Evolutionary conservation across 2,329 filamentous ascomycete genomes (phyloP).

Genomic region (Fusarium coffeatum): DNA sequence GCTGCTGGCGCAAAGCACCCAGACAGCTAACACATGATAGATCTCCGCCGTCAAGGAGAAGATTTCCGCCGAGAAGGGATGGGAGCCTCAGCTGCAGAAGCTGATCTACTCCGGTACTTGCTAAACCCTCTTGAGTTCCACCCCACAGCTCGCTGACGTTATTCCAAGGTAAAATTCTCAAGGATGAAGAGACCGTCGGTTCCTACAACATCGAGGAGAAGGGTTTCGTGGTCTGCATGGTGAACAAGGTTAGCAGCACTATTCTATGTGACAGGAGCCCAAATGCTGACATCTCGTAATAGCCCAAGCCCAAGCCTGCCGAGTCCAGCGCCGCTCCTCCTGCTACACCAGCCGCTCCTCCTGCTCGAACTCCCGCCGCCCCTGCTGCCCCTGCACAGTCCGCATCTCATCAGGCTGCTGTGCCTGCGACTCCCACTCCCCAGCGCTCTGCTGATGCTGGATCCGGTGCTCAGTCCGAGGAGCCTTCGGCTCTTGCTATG

Average conservation of each 20-base stretch:
- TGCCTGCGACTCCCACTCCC: constrained; percentile 66
- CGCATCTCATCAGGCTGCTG: constrained; percentile 61
- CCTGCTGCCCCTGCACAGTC: constrained; percentile 56
- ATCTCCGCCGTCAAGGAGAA: constrained; percentile 92
- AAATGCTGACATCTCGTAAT: constrained; percentile 29
- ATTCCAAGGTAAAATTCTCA: constrained; percentile 88
- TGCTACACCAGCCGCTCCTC: constrained; percentile 66
- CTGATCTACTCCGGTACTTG: constrained; percentile 93
- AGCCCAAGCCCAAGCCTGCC: constrained; percentile 74
- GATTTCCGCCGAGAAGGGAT: constrained; percentile 91
- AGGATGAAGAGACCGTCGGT: constrained; percentile 96
- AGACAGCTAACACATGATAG: constrained; percentile 58
- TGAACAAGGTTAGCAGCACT: constrained; percentile 80
- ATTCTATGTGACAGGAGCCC: neutral
- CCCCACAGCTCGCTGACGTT: constrained; percentile 40
- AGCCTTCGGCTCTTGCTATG: constrained; percentile 84
- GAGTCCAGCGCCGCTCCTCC: constrained; percentile 70
- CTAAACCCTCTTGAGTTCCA: constrained; percentile 1
- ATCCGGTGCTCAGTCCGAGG: constrained; percentile 59
- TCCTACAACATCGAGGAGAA: constrained; percentile 99
- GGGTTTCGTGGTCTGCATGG: constrained; percentile 98
- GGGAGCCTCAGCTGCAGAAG: constrained; percentile 91
- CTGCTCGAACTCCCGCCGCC: constrained; percentile 71
- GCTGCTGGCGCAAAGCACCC: constrained; percentile 27
- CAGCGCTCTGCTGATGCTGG: constrained; percentile 55